Conservation (phyloP, 1,139 yeast species). For the Suhomyces wounanorum region DNA sequence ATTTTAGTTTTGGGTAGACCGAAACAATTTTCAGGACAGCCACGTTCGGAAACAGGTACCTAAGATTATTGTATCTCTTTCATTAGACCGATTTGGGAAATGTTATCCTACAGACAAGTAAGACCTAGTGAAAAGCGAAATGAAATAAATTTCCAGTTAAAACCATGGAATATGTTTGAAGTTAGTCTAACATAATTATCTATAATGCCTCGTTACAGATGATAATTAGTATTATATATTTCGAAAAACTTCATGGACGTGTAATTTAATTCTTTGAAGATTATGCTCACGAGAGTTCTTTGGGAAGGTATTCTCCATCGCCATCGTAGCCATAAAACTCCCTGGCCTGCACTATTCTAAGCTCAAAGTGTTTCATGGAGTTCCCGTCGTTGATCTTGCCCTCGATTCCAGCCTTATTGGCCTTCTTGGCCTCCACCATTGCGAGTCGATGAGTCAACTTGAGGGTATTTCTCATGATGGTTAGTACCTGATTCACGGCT, state of each 20-base stretch:
- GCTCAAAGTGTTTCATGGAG: constrained; percentile 45
- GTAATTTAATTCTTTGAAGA: neutral
- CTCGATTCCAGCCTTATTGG: constrained; percentile 6
- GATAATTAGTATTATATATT: no score
- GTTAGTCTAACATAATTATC: no score
- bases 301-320: constrained; percentile 6
- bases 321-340: constrained; percentile 29
- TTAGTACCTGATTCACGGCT: constrained; percentile 52
- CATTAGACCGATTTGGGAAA: no score
- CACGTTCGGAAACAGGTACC: no score
- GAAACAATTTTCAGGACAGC: no score
- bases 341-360: constrained; percentile 40
- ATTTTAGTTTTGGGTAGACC: no score
- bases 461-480: constrained; percentile 51
- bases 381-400: constrained; percentile 40
- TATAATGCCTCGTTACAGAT: no score
- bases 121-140: no score
- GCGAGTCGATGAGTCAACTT: constrained; percentile 37
- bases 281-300: neutral
- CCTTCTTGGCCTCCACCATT: constrained; percentile 11
- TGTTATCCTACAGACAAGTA: no score
- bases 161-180: no score
- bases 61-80: no score
- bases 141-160: no score
- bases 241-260: neutral